A percentile compares a stretch with the other conserved stretches of the same genome.
These are phyloP conservation scores for Parafenestella ontariensis DNA, from an alignment of 2,329 filamentous ascomycete genomes.

Conservation along the genomic window DNA sequence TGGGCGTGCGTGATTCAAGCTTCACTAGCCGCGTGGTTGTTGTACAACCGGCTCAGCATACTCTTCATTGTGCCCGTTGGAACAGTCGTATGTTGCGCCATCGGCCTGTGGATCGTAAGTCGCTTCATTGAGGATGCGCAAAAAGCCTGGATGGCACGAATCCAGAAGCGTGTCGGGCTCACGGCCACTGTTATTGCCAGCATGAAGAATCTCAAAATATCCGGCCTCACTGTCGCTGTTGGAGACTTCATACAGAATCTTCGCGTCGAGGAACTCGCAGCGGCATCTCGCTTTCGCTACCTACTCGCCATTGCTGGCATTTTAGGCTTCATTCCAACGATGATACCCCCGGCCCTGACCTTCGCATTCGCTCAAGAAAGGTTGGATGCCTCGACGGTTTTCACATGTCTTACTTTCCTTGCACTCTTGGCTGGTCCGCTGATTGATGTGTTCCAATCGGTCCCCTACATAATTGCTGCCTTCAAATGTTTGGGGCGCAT, in stretches of 20 bases:
- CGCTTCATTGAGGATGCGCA: constrained; percentile 33
- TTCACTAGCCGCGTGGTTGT: constrained; percentile 20
- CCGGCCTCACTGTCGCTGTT: constrained; percentile 44
- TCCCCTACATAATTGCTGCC: constrained; percentile 15
- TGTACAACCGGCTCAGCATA: constrained; percentile 28
- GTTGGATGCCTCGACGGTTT: constrained; percentile 14
- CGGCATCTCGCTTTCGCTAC: constrained; percentile 9
- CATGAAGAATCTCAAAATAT: constrained; percentile 53
- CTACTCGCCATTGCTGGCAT: constrained; percentile 15
- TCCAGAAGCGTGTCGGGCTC: constrained; percentile 35
- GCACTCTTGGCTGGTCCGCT: constrained; percentile 15
- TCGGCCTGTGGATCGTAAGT: constrained; percentile 23
- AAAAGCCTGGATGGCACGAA: constrained; percentile 31
- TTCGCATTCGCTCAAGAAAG: constrained; percentile 10
- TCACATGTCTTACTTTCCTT: constrained; percentile 16
- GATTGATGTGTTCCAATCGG: constrained; percentile 8
- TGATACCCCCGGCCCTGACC: constrained; percentile 10
- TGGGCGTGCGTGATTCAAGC: constrained; percentile 24
- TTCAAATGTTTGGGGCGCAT: constrained; percentile 21
- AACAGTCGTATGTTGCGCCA: constrained; percentile 26
- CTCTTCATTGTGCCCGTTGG: constrained; percentile 30
- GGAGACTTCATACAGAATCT: constrained; percentile 43
- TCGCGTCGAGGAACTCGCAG: constrained; percentile 44
- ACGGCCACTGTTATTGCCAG: constrained; percentile 41
- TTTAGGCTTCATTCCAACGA: constrained; percentile 8